phyloP scores from a whole-genome alignment of 1,139 yeast species.

The Torulaspora globosa region DNA sequence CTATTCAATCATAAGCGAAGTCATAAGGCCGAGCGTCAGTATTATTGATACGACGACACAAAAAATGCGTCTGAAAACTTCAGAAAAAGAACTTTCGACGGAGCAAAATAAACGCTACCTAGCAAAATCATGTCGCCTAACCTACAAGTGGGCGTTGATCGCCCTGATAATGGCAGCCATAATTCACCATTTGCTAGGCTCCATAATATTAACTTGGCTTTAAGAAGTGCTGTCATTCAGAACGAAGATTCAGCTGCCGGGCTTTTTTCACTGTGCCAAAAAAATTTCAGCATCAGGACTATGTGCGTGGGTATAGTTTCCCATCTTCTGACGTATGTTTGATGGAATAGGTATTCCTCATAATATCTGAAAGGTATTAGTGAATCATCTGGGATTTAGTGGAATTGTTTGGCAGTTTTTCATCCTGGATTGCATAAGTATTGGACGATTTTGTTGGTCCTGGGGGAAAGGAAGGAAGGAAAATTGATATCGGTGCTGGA shows the following conservation, averaged over 20 bases:
- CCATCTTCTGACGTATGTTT: not conserved
- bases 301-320: slow-evolving; percentile 11
- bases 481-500: not conserved
- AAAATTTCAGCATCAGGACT: slow-evolving; percentile 9
- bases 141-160: slow-evolving; percentile 6
- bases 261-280: not conserved
- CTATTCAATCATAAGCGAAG: not conserved
- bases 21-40: slow-evolving; percentile 1
- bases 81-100: not conserved
- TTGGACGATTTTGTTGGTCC: not conserved
- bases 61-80: not conserved
- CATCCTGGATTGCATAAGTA: not conserved
- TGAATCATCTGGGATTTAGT: not conserved
- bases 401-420: not conserved
- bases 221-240: slow-evolving; percentile 1
- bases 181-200: slow-evolving; percentile 8
- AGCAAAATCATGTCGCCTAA: not conserved
- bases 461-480: not conserved
- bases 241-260: not conserved
- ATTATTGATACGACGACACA: not conserved
- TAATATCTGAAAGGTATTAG: not conserved
- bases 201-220: slow-evolving; percentile 1
- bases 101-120: not conserved
- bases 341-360: slow-evolving; percentile 3
- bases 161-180: not conserved